Base-by-base conservation (phyloP, 495 filamentous ascomycete genomes). In the Daldinia bambusicola region DNA sequence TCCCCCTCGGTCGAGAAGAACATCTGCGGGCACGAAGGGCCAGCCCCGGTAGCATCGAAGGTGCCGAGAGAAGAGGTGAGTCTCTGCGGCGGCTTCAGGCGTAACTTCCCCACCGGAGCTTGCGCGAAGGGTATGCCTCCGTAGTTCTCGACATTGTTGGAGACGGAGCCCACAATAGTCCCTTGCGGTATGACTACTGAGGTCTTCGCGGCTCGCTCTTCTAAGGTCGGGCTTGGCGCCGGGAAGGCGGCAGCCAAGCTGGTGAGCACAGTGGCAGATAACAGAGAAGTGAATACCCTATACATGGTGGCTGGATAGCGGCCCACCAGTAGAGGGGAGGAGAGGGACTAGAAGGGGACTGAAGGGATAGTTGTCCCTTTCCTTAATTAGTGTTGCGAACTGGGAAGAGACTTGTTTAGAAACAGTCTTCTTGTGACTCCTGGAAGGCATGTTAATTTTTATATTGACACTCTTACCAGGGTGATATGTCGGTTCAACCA, bases 21-120 rank as follows among this genome's bases (percentile, higher is more conserved):
- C 72, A 85, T 80, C 74, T 90, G 87, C 1, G 87, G 86, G 71
- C 88, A 90, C 12, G 88, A 79, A 2, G 79, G 76, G 9, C 87
- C 81, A 1, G 72, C 50, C 0, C 81, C 80, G 0, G 82, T 84
- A 2, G 85, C 89, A 70, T 88, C 75, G 41, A 87, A 77, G 8
- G 77, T 84, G 0, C 85, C 87, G 9, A 87, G 70, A n/a, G 79
- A 71, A 38, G 74, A 66, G 36, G 73, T 81, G 31, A 80, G 74
- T 37, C 74, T 78, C 61, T 81, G 79, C 8, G 84, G 82, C 12
- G 81, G 79, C 55, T 72, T 76, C 34, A 86, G 82, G 4, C 83
- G 80, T 6, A 81, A 70, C 14, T 70, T 63, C n/a, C 83, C 83
- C 16, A 70, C 71, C 4, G 84, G 84, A 14, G 84, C 72, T 22